These are phyloP conservation scores for Eucalyptus curtisii DNA, from an alignment of 345 rosid genomes.

Conservation along the genomic window DNA sequence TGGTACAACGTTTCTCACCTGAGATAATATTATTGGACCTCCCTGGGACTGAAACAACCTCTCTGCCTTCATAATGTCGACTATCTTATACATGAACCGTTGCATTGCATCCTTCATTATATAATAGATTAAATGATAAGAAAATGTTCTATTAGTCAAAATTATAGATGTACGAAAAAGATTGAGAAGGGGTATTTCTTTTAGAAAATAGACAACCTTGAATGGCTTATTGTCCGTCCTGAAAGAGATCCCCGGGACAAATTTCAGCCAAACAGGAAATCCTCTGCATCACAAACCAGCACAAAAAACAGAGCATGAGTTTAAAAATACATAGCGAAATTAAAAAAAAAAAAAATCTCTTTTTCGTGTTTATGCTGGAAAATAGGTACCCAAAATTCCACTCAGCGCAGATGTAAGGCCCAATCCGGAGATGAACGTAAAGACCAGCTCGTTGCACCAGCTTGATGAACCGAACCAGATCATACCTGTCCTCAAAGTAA, in stretches of 20 bases:
- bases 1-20: conserved; percentile 1
- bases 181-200: not conserved
- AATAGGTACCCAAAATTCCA: conserved; percentile 9
- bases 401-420: conserved; percentile 8
- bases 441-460: conserved; percentile 31
- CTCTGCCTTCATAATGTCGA: conserved; percentile 24
- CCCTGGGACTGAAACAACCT: conserved; percentile 27
- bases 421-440: conserved; percentile 10
- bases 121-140: not conserved
- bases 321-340: not conserved
- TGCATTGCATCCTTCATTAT: conserved; percentile 13
- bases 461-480: conserved; percentile 34
- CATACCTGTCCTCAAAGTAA: conserved; percentile 26
- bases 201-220: not conserved
- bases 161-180: not conserved
- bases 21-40: conserved; percentile 40
- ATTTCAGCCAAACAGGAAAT: conserved; percentile 12
- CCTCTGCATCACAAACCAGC: not conserved
- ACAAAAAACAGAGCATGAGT: not conserved
- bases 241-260: conserved; percentile 5
- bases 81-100: conserved; percentile 26
- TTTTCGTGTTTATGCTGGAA: not conserved
- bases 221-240: conserved; percentile 8
- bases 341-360: not conserved
- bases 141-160: not conserved